Conservation (phyloP, 352 stramenopile species). For the Globisporangium megalacanthum region DNA sequence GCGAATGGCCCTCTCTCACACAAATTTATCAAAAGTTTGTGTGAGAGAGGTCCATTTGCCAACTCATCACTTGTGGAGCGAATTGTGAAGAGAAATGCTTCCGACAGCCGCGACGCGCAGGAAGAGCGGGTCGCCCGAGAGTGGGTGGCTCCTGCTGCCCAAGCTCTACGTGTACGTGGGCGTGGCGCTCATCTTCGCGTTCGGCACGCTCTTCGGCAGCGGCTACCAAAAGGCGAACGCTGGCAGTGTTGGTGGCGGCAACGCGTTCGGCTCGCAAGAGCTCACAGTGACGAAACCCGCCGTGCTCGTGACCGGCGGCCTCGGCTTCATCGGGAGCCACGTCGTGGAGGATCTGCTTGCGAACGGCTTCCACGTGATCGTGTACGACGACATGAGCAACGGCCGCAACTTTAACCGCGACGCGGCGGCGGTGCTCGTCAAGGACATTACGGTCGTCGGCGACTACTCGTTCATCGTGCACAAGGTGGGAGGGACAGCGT, state of each 20-base stretch:
- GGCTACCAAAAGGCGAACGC: constrained; percentile 48
- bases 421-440: constrained; percentile 66
- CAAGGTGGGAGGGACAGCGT: constrained; percentile 30
- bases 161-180: constrained; percentile 70
- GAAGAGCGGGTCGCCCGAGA: constrained; percentile 26
- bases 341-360: constrained; percentile 74
- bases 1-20: too few relatives aligned
- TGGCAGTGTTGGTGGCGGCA: constrained; percentile 16
- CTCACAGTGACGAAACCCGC: constrained; percentile 37
- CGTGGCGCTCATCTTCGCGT: constrained; percentile 51
- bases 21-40: too few relatives aligned
- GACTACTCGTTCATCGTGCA: constrained; percentile 80
- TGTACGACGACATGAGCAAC: constrained; percentile 89
- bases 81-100: constrained; percentile 16
- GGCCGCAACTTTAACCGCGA: constrained; percentile 81
- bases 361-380: constrained; percentile 77
- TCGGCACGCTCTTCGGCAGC: constrained; percentile 60
- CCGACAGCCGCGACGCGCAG: constrained; percentile 21
- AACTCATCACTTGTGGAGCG: background rate
- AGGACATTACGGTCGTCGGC: constrained; percentile 77
- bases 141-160: constrained; percentile 66
- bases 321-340: constrained; percentile 84
- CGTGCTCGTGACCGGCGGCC: constrained; percentile 72
- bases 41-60: constrained; percentile 2
- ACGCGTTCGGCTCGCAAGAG: constrained; percentile 17